Conservation (phyloP, 148 eudicot genomes). For the Amaranthus palmeri region DNA sequence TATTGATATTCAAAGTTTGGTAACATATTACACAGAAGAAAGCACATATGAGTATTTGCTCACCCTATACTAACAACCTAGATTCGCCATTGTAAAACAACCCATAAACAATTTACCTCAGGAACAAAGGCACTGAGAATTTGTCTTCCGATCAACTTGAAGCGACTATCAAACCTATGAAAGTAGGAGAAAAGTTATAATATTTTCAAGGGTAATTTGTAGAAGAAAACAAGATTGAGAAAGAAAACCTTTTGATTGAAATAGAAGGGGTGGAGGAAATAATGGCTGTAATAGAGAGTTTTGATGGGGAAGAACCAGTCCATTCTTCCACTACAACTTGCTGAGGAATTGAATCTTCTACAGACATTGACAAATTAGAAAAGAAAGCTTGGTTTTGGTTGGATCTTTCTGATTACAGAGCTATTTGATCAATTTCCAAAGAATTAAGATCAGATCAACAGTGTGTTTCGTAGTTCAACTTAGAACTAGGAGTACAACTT, state of each 20-base stretch:
- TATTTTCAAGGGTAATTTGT: background rate
- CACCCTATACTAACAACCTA: background rate
- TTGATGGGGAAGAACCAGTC: conserved; percentile 51
- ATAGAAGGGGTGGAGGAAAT: conserved; percentile 38
- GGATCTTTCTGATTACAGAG: too few species aligned
- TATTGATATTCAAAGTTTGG: too few species aligned
- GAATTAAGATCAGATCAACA: too few species aligned
- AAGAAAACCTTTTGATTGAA: conserved; percentile 27
- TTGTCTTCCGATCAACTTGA: conserved; percentile 41
- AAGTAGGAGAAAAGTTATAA: background rate
- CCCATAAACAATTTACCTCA: conserved; percentile 38
- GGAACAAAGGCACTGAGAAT: conserved; percentile 83
- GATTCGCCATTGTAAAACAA: background rate
- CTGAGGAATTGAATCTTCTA: background rate
- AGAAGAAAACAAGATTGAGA: background rate
- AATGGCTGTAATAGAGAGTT: conserved; percentile 58
- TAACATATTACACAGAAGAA: too few species aligned
- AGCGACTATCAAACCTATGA: conserved; percentile 41
- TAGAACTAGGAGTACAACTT: too few species aligned
- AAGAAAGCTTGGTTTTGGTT: too few species aligned
- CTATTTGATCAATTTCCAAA: too few species aligned
- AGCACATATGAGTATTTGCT: too few species aligned
- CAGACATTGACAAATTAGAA: conserved; percentile 8
- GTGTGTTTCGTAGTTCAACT: too few species aligned
- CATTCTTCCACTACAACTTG: conserved; percentile 58